Base-by-base conservation (phyloP, 1,284 basidiomycete genomes). In the Bjerkandera adusta region DNA sequence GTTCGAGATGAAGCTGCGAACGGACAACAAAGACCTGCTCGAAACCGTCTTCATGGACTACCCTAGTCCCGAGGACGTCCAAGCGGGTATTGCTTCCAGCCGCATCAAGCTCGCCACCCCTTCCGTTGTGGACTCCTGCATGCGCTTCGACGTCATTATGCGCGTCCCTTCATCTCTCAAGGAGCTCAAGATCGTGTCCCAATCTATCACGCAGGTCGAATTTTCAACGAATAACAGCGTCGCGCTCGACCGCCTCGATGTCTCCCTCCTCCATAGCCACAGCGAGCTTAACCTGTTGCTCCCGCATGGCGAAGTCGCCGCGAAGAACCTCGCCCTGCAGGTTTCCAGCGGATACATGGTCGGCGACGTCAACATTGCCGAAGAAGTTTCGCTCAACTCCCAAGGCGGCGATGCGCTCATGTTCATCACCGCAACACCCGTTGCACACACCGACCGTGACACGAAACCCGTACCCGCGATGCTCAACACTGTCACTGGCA, bases 291-390 rank as follows among this genome's bases (percentile, higher is more conserved):
- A 73, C 62, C 64, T 81, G 56, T 65, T 82, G 37, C 62, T 76
- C 13, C 70, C 75, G 7, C 62, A 65, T 50, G 57, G 66, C 43
- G 61, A 67, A 47, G 53, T 81, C 42, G 65, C 62, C 20, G 66
- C 74, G 2, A 61, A 67, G 18, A 51, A 62, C n/a, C 51, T 75
- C 47, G 46, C 56, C n/a, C 59, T 81, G 22, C 72, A 76, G 52
- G 61, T 77, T 5, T 69, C 58, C 52, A 64, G 72, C 37, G 80
- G 79, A n/a, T 82, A 76, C 73, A 70, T 82, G 44, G 75, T 78
- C n/a, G 80, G 81, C 18, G 72, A 77, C 41, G 69, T 74, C 34
- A 63, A 73, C 13, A 61, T 80, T 51, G 64, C 68, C 20, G 65
- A 72, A 26, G 61, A 59, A 48, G 69, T 75, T 3, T 57, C 56